These are phyloP conservation scores for Sextonia rubra DNA, from an alignment of 164 flowering plant genomes.

Conservation along the genomic window DNA sequence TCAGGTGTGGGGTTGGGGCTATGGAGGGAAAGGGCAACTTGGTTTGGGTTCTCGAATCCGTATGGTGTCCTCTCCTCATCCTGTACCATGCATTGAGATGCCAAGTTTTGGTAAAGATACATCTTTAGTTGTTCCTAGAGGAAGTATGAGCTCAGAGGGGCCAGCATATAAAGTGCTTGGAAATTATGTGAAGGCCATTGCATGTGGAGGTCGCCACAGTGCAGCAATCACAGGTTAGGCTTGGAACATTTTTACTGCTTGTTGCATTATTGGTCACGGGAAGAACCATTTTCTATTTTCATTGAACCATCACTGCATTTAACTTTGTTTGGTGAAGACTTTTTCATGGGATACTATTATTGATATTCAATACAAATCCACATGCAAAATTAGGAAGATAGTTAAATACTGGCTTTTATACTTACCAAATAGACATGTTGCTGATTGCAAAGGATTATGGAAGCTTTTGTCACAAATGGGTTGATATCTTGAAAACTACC, in stretches of 20 bases:
- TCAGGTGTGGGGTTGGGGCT: slow-evolving; percentile 99
- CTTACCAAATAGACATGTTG: neutral
- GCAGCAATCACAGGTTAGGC: slow-evolving; percentile 79
- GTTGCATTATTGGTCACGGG: neutral
- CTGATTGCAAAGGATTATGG: neutral
- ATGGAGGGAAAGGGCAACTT: slow-evolving; percentile 99
- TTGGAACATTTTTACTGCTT: neutral
- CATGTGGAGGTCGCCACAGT: slow-evolving; percentile 98
- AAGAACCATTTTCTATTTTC: neutral
- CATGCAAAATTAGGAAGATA: neutral
- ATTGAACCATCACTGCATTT: neutral
- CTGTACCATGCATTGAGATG: slow-evolving; percentile 74
- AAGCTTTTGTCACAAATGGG: neutral
- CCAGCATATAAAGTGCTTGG: slow-evolving; percentile 65
- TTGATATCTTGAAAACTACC: neutral
- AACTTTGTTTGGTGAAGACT: neutral
- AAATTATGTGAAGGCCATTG: slow-evolving; percentile 76
- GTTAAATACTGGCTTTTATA: neutral
- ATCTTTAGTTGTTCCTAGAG: slow-evolving; percentile 39
- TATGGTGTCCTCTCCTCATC: slow-evolving; percentile 97
- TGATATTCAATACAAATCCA: no score
- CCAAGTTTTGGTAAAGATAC: slow-evolving; percentile 47
- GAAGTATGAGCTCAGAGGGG: slow-evolving; percentile 47
- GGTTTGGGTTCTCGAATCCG: slow-evolving; percentile 93
- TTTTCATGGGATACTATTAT: neutral